Evolutionary conservation across 352 stramenopile species (phyloP).

Genomic region (Phytophthora sojae): DNA sequence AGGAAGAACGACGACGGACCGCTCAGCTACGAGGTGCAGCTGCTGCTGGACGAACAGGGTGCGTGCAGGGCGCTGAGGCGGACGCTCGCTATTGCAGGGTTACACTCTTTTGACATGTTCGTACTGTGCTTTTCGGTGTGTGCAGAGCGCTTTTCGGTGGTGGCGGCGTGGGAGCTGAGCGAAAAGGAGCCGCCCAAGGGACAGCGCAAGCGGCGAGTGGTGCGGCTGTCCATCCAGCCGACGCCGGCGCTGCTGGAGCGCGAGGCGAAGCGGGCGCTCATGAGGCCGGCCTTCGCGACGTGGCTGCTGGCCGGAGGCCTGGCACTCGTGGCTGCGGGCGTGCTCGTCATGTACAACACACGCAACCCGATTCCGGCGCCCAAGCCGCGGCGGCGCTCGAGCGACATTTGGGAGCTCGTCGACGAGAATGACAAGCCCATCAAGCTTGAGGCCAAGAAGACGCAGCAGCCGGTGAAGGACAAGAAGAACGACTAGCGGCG

Average conservation of each 20-base stretch:
- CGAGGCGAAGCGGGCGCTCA: slow-evolving; percentile 30
- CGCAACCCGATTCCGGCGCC: slow-evolving; percentile 37
- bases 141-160: slow-evolving; percentile 58
- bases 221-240: slow-evolving; percentile 59
- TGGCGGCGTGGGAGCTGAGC: slow-evolving; percentile 70
- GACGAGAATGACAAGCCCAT: slow-evolving; percentile 49
- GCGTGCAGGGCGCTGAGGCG: slow-evolving; percentile 14
- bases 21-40: slow-evolving; percentile 52
- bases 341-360: slow-evolving; percentile 59
- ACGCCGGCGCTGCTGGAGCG: slow-evolving; percentile 48
- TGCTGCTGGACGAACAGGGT: slow-evolving; percentile 58
- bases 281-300: slow-evolving; percentile 25
- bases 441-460: slow-evolving; percentile 11
- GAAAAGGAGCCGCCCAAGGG: slow-evolving; percentile 32
- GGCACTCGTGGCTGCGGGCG: slow-evolving; percentile 50
- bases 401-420: slow-evolving; percentile 60
- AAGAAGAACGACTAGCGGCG: slow-evolving; percentile 46
- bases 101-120: not conserved
- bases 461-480: slow-evolving; percentile 5
- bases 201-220: slow-evolving; percentile 34
- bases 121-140: not conserved
- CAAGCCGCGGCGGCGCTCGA: slow-evolving; percentile 39
- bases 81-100: not conserved
- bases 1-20: slow-evolving; percentile 35
- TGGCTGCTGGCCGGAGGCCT: slow-evolving; percentile 62